Base-by-base conservation (phyloP, 2,329 filamentous ascomycete genomes). In the Pseudogymnoascus verrucosus region DNA sequence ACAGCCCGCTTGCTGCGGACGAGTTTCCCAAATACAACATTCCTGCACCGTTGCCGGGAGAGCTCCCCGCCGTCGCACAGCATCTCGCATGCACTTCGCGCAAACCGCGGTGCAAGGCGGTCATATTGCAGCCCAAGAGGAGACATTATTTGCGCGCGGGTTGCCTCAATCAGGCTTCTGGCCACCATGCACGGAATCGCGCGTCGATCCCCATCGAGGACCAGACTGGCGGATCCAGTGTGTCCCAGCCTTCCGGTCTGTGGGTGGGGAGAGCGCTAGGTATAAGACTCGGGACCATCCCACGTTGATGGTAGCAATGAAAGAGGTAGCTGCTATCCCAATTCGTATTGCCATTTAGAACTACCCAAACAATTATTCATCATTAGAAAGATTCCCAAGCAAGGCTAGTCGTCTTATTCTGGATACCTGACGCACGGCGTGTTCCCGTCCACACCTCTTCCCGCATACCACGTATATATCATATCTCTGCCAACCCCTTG, bases 1-100 rank as follows among this genome's bases (percentile, higher is more conserved):
- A 5, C 47, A 34, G 47, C n/a, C 26, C n/a, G 47, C 47, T 16
- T 28, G 8, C n/a, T 10, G 8, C 26, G 26, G 47, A 54, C 47
- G 11, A 34, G 47, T 19, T 54, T 54, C 47, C 26, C 47, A 54
- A 54, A 54, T 54, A 31, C 26, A 34, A 31, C 26, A 31, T 54
- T 54, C 47, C 26, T 54, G 47, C 47, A 12, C 47, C 47, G 47
- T 54, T 54, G n/a, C 47, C 26, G n/a, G 47, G 47, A 54, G 47
- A 5, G 4, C n/a, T 54, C 47, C 47, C 47, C 47, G 47, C 26
- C 10, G 47, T 54, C n/a, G 5, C 47, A 54, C 47, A 31, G 47
- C 47, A 54, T 34, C 8, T 34, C 5, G 26, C 4, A 54, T 19
- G 26, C 26, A 54, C 26, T 26, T 54, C n/a, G 23, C 26, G 47